Evolutionary conservation across 73 alveolate genomes (phyloP).

Genomic region (Paramecium biaurelia): DNA sequence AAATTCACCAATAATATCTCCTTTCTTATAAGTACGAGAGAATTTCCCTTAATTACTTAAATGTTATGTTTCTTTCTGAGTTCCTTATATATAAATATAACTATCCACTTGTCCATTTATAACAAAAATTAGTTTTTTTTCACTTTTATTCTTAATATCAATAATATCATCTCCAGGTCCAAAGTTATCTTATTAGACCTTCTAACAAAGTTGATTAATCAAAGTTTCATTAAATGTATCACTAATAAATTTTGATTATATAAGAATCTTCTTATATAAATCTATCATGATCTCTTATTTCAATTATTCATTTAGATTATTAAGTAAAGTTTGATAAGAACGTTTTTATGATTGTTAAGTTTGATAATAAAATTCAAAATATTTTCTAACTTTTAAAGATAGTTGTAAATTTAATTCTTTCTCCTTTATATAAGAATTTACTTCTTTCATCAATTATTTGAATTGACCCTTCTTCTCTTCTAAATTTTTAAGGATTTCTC

Average conservation of each 20-base stretch:
- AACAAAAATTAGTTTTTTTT: neutral
- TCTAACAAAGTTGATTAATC: conserved; percentile 40
- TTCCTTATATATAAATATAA: neutral
- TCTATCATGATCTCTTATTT: conserved; percentile 50
- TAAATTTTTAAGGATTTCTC: conserved; percentile 53
- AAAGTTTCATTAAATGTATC: neutral
- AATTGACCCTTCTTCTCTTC: conserved; percentile 18
- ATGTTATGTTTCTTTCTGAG: neutral
- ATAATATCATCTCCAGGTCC: conserved; percentile 39
- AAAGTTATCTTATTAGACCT: neutral
- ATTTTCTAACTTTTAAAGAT: conserved; percentile 58
- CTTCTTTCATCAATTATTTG: conserved; percentile 39
- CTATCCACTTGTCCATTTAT: conserved; percentile 3
- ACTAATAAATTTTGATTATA: neutral
- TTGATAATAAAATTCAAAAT: conserved; percentile 37
- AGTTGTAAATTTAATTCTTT: conserved; percentile 42
- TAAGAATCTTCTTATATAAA: conserved; percentile 33
- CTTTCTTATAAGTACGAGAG: neutral
- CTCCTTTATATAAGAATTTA: conserved; percentile 45
- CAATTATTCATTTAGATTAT: conserved; percentile 1
- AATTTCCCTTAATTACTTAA: neutral
- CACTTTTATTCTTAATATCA: neutral
- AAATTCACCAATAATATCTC: conserved; percentile 2
- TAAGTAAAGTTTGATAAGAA: conserved; percentile 16
- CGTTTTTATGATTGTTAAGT: neutral